phyloP scores from a whole-genome alignment of 306 rosid genomes.

The Prunus mongolica region DNA sequence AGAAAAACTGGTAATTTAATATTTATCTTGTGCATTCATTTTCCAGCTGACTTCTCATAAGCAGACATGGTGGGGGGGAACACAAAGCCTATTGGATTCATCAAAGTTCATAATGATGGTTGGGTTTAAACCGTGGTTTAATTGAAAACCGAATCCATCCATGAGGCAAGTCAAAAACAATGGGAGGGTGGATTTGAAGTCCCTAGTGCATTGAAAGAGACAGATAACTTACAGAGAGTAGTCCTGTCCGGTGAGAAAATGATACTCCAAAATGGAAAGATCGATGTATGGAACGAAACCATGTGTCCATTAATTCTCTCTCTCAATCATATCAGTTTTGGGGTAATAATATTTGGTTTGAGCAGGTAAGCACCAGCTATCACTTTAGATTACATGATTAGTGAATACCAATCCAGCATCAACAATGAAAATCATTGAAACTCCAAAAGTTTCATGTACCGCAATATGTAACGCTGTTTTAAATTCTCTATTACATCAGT shows the following conservation, averaged over 20 bases:
- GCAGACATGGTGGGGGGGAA: background rate
- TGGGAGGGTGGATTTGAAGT: conserved; percentile 15
- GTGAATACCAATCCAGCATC: background rate
- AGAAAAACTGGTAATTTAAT: background rate
- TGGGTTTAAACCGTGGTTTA: background rate
- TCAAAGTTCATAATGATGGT: background rate
- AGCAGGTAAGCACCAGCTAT: conserved; percentile 5
- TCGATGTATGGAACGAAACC: background rate
- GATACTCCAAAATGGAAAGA: background rate
- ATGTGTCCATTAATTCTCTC: conserved; percentile 19
- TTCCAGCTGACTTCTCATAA: background rate
- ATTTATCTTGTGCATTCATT: background rate
- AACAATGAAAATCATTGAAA: no score
- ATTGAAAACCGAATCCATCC: conserved; percentile 1
- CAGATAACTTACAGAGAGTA: no score
- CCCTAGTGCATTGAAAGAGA: conserved; percentile 23
- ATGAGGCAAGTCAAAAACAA: conserved; percentile 21
- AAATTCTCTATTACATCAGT: no score
- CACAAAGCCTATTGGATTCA: background rate
- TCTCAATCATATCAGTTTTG: conserved; percentile 11
- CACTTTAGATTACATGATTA: background rate
- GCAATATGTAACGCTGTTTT: no score
- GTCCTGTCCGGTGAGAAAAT: background rate
- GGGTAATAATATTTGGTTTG: conserved; percentile 13
- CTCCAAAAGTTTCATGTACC: no score